Evolutionary conservation across 2,329 filamentous ascomycete genomes (phyloP).

Genomic region (Cyanodermella asteris): DNA sequence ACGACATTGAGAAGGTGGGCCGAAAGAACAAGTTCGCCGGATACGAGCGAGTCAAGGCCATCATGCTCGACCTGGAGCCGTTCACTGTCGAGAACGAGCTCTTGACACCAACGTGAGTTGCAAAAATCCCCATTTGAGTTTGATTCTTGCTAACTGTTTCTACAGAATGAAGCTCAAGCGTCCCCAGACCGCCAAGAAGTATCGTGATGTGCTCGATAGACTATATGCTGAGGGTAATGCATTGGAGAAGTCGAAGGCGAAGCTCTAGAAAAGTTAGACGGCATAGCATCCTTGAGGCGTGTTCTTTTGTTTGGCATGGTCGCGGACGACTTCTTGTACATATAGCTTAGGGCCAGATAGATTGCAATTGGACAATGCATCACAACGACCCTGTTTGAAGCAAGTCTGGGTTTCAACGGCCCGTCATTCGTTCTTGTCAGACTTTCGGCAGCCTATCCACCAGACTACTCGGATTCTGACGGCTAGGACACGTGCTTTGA

Average conservation of each 20-base stretch:
- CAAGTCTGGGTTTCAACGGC: no score
- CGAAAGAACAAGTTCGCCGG: constrained; percentile 76
- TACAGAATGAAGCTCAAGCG: constrained; percentile 48
- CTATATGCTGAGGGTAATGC: constrained; percentile 35
- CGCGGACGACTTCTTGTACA: no score
- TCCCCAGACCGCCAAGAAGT: constrained; percentile 42
- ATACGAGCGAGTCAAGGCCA: constrained; percentile 62
- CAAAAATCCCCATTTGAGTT: background rate
- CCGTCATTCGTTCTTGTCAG: no score
- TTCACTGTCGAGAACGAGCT: constrained; percentile 88
- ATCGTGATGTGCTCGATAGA: constrained; percentile 33
- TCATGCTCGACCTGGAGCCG: constrained; percentile 60
- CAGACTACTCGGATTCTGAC: no score
- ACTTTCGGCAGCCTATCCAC: no score
- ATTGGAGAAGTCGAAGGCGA: constrained; percentile 16
- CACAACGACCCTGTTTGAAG: no score
- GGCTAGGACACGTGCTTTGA: no score
- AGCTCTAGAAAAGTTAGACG: no score
- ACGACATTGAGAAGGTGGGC: constrained; percentile 56
- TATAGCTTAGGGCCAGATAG: no score
- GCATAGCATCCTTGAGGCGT: no score
- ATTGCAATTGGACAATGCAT: no score
- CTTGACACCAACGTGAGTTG: constrained; percentile 26
- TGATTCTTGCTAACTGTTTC: constrained; percentile 4
- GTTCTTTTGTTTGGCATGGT: no score